Evolutionary conservation across 1,284 basidiomycete species (phyloP).

Genomic region (Neonothopanus nambi): DNA sequence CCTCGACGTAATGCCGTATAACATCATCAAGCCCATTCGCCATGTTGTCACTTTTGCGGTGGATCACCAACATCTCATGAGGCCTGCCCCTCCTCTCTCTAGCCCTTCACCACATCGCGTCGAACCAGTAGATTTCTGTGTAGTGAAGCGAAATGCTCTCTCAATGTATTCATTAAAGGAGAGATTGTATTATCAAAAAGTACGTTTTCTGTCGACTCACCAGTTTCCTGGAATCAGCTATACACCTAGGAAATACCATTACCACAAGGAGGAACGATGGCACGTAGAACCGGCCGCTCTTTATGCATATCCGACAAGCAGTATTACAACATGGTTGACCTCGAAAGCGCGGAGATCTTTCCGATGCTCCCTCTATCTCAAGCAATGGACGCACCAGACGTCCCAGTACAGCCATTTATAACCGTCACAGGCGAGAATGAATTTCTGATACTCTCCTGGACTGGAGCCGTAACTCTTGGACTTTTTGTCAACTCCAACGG

Average conservation of each 20-base stretch:
- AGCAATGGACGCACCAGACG: constrained; percentile 38
- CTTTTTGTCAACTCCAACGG: constrained; percentile 83
- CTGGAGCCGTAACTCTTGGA: constrained; percentile 75
- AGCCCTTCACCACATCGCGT: constrained; percentile 37
- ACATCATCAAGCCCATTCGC: constrained; percentile 75
- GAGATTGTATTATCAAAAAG: constrained; percentile 63
- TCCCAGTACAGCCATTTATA: constrained; percentile 58
- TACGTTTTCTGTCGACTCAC: constrained; percentile 22
- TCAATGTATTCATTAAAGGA: constrained; percentile 68
- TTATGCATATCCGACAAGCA: constrained; percentile 77
- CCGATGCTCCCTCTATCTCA: constrained; percentile 81
- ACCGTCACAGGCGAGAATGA: constrained; percentile 79
- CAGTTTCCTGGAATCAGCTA: not conserved
- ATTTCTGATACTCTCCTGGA: constrained; percentile 80
- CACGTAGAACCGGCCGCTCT: constrained; percentile 62
- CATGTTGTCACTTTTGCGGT: constrained; percentile 79
- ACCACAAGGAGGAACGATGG: constrained; percentile 59
- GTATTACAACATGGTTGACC: constrained; percentile 76
- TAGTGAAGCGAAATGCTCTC: constrained; percentile 73
- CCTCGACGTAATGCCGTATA: constrained; percentile 67
- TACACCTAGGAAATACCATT: constrained; percentile 75
- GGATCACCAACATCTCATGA: constrained; percentile 73
- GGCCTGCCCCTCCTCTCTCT: constrained; percentile 45
- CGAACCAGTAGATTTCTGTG: constrained; percentile 74
- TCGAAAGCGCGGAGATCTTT: constrained; percentile 65